These are phyloP conservation scores for Globisporangium emineosum DNA, from an alignment of 352 stramenopile species.

Conservation along the genomic window DNA sequence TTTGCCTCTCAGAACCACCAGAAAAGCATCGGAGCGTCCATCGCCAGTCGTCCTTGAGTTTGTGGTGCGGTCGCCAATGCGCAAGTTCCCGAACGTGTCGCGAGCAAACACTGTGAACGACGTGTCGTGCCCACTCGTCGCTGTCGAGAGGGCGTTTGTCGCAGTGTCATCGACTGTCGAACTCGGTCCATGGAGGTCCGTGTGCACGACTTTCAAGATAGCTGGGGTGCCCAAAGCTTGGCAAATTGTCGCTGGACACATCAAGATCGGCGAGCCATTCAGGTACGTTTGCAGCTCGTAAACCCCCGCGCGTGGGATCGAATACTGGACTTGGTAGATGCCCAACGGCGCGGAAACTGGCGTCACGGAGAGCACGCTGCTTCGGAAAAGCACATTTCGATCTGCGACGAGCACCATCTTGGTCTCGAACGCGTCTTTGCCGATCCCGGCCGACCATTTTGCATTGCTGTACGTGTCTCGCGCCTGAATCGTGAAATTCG, in stretches of 20 bases:
- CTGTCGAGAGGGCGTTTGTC: conserved; percentile 62
- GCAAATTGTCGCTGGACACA: conserved; percentile 78
- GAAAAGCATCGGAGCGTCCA: conserved; percentile 89
- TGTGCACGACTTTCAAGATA: conserved; percentile 87
- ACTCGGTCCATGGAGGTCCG: conserved; percentile 78
- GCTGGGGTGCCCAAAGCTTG: conserved; percentile 47
- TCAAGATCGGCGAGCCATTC: conserved; percentile 84
- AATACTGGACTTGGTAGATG: conserved; percentile 93
- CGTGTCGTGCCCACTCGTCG: conserved; percentile 82
- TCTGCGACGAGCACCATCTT: conserved; percentile 73
- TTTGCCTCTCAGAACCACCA: conserved; percentile 75
- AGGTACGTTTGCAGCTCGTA: conserved; percentile 87
- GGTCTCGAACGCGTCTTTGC: conserved; percentile 77
- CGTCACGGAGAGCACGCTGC: conserved; percentile 50
- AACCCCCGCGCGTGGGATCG: conserved; percentile 81
- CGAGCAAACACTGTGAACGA: conserved; percentile 86
- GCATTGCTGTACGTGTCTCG: conserved; percentile 94
- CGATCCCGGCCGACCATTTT: conserved; percentile 28
- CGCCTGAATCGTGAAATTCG: conserved; percentile 94
- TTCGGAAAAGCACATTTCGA: conserved; percentile 76
- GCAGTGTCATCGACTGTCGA: conserved; percentile 82
- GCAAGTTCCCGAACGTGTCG: conserved; percentile 93
- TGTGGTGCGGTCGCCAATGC: conserved; percentile 64
- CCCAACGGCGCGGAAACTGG: conserved; percentile 39
- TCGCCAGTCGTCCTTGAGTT: conserved; percentile 75